Evolutionary conservation across 75 land plant genomes (phyloP), one percentile per base, ranked within the genome.

Genomic region (Sequoia sempervirens): DNA sequence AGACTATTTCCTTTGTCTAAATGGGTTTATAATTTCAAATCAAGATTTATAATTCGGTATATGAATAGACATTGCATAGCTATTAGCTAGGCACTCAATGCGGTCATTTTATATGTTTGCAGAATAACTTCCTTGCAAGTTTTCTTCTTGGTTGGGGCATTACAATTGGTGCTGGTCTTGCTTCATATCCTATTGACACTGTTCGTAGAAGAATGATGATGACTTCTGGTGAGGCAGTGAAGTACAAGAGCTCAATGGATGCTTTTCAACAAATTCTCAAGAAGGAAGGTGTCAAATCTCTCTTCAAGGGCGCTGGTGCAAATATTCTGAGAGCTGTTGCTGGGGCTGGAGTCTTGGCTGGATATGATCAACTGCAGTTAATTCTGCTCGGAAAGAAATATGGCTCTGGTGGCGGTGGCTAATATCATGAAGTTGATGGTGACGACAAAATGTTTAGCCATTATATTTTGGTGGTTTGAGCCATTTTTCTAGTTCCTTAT

Each of bases 241-340:
- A 88, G 82, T 88, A 88, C 87, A 86, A 85, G 87, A 73, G 76
- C 58, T 88, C 90, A 23, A 40, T 88, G 53, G 89, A 90, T 52
- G 84, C 85, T 15, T 85, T 88, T 82, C 4, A 9, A 26, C 85
- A 88, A 76, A 90, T 90, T 69, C 13, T 90, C 32, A 82, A 81
- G 47, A 88, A 85, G 72, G 91, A 90, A 73, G 91, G 90, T 45
- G 61, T 75, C 56, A 90, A 85, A 82, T 90, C 91, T 23, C 83
- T 90, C 14, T 90, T 90, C 81, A 90, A 90, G 85, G 91, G 91
- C 13, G 91, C 89, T 37, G 89, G 89, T 75, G 91, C 91, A 32
- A 90, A 90, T 80, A 88, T 88, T 36, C 85, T 90, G 54, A 80
- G 91, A 47, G 91, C 90, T 38, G 89, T 90, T 50, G 91, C 91